Conservation (phyloP, 148 eudicot species). For the Spergularia marina region DNA sequence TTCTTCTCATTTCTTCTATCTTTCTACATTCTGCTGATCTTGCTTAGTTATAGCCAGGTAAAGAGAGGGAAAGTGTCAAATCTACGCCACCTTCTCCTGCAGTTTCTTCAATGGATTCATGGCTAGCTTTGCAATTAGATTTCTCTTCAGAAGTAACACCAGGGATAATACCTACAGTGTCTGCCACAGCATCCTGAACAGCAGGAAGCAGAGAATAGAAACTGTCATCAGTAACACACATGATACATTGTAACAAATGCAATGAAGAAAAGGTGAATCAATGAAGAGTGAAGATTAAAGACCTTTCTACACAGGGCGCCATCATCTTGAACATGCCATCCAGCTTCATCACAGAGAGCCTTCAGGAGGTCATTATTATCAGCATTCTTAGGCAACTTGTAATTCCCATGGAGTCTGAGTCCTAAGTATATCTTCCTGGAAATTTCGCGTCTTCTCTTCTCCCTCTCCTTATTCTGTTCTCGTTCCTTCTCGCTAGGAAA, state of each 20-base stretch:
- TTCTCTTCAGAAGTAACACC: conserved; percentile 8
- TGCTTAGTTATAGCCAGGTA: conserved; percentile 25
- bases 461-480: conserved; percentile 37
- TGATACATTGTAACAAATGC: neutral
- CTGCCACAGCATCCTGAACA: conserved; percentile 10
- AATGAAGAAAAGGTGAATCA: neutral
- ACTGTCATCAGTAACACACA: neutral
- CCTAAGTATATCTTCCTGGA: conserved; percentile 30
- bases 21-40: neutral
- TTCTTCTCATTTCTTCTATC: neutral
- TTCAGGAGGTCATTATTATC: conserved; percentile 38
- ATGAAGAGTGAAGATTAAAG: neutral
- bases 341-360: conserved; percentile 44
- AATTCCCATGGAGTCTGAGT: conserved; percentile 36
- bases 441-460: conserved; percentile 33
- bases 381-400: conserved; percentile 35
- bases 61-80: conserved; percentile 27
- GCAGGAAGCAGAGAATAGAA: neutral
- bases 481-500: conserved; percentile 40
- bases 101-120: conserved; percentile 17
- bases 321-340: conserved; percentile 40
- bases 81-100: conserved; percentile 14
- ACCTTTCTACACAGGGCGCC: conserved; percentile 42
- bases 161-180: neutral
- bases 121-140: neutral